A percentile compares a stretch with the other conserved stretches of the same genome.
These are phyloP conservation scores for Neonectria ditissima DNA, from an alignment of 2,329 filamentous ascomycete species.

Conservation along the genomic window DNA sequence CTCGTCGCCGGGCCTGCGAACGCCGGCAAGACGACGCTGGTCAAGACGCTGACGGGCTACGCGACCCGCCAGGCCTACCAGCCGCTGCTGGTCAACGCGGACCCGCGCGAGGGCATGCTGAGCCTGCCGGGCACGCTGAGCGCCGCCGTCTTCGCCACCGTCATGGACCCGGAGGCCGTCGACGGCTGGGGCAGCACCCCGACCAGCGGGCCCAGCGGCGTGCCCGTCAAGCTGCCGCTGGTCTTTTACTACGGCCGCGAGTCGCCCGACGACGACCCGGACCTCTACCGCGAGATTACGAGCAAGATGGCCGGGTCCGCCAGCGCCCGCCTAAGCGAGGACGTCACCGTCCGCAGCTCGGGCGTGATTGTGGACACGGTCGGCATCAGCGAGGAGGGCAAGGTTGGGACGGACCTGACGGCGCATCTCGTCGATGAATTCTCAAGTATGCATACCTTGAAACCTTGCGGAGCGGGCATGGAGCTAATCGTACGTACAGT, in stretches of 20 bases:
- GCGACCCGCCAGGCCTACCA: slow-evolving; percentile 79
- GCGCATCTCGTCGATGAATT: slow-evolving; percentile 77
- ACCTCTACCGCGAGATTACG: slow-evolving; percentile 78
- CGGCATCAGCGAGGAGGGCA: slow-evolving; percentile 73
- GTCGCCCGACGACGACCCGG: slow-evolving; percentile 77
- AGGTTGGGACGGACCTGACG: slow-evolving; percentile 79
- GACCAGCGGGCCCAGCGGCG: slow-evolving; percentile 87
- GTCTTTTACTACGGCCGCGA: slow-evolving; percentile 88
- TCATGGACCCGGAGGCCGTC: slow-evolving; percentile 83
- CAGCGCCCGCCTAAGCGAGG: slow-evolving; percentile 81
- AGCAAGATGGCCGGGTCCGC: slow-evolving; percentile 83
- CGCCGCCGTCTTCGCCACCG: slow-evolving; percentile 85
- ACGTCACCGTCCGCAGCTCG: slow-evolving; percentile 75
- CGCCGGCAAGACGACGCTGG: slow-evolving; percentile 85
- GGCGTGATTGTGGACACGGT: slow-evolving; percentile 91
- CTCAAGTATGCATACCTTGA: slow-evolving; percentile 52
- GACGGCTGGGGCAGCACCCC: slow-evolving; percentile 91
- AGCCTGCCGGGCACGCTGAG: slow-evolving; percentile 84
- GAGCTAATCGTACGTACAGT: slow-evolving; percentile 67
- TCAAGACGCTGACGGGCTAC: slow-evolving; percentile 82
- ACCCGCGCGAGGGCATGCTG: slow-evolving; percentile 83
- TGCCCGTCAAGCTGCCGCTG: slow-evolving; percentile 91
- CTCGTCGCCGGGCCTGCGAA: slow-evolving; percentile 83
- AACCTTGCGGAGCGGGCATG: too few relatives aligned
- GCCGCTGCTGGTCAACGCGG: slow-evolving; percentile 85